phyloP scores from a whole-genome alignment of 1,139 yeast genomes.

The Suhomyces terraborum region DNA sequence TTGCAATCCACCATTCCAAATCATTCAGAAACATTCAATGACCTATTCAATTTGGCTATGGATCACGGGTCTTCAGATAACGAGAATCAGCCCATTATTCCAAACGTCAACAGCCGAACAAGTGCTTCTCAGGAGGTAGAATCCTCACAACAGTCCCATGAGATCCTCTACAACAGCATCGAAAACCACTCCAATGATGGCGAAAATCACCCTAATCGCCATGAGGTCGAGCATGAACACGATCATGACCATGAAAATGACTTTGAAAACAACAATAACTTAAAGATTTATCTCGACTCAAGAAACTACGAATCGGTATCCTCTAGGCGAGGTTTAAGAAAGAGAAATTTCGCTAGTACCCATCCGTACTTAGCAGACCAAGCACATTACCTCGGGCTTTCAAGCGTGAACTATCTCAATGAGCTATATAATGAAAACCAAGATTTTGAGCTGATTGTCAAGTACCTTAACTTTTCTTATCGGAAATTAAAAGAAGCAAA shows the following conservation, averaged over 20 bases:
- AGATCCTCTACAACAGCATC: too few relatives aligned
- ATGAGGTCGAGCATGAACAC: neutral
- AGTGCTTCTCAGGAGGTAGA: neutral
- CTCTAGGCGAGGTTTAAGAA: slow-evolving; percentile 39
- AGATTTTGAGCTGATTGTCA: slow-evolving; percentile 38
- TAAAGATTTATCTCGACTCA: slow-evolving; percentile 20
- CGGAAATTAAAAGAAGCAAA: slow-evolving; percentile 32
- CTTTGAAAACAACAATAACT: slow-evolving; percentile 18
- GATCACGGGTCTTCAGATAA: slow-evolving; percentile 2
- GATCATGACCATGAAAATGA: slow-evolving; percentile 4
- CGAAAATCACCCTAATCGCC: neutral
- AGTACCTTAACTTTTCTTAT: slow-evolving; percentile 40
- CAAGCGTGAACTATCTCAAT: slow-evolving; percentile 39
- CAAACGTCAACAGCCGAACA: neutral
- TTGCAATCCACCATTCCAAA: neutral
- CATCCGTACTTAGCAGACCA: slow-evolving; percentile 53
- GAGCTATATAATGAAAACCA: slow-evolving; percentile 38
- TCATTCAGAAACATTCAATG: slow-evolving; percentile 1
- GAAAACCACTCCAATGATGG: neutral
- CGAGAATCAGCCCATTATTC: neutral
- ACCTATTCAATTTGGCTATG: slow-evolving; percentile 4
- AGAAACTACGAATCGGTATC: slow-evolving; percentile 16
- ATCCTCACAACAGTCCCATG: too few relatives aligned
- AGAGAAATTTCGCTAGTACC: slow-evolving; percentile 48
- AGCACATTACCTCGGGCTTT: slow-evolving; percentile 47